Percentiles rank a stretch among this genome's conserved stretches.
These are phyloP conservation scores for Lentinus brumalis DNA, from an alignment of 768 basidiomycete genomes.

Conservation along the genomic window DNA sequence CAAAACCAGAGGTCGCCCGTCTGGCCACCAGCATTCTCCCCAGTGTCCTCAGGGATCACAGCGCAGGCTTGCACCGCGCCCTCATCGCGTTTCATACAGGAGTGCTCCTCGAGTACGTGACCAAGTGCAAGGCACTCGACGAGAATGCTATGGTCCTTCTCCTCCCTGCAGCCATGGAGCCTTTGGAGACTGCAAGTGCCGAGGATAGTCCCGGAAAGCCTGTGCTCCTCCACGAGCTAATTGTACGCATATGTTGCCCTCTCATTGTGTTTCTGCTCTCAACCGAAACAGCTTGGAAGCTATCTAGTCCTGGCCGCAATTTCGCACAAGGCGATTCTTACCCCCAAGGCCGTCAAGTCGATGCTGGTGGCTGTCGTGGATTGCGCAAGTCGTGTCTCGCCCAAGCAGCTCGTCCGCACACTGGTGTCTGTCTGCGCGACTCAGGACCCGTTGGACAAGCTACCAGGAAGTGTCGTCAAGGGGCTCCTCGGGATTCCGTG, in stretches of 20 bases:
- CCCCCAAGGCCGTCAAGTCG: constrained; percentile 57
- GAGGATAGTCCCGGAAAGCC: constrained; percentile 14
- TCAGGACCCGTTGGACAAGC: constrained; percentile 55
- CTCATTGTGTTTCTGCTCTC: not conserved
- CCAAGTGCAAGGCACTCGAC: constrained; percentile 54
- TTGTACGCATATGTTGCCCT: constrained; percentile 43
- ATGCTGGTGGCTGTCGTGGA: constrained; percentile 57
- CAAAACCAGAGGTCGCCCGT: constrained; percentile 67
- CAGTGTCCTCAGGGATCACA: constrained; percentile 46
- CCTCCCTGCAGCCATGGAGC: constrained; percentile 63
- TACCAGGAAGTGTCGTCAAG: constrained; percentile 33
- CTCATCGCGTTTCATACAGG: constrained; percentile 84
- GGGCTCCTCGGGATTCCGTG: constrained; percentile 51
- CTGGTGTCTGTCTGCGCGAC: constrained; percentile 64
- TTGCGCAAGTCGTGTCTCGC: constrained; percentile 49
- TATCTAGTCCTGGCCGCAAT: constrained; percentile 74
- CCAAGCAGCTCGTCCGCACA: constrained; percentile 65
- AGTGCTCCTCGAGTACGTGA: constrained; percentile 77
- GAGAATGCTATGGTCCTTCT: constrained; percentile 68
- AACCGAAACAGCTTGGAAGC: constrained; percentile 56
- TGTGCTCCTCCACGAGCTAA: constrained; percentile 46
- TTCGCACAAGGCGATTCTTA: constrained; percentile 64
- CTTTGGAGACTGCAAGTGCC: constrained; percentile 40
- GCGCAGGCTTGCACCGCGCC: constrained; percentile 50
- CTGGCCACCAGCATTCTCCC: constrained; percentile 72